phyloP scores from a whole-genome alignment of 2,329 filamentous ascomycete genomes.

The Aphanocladium album region DNA sequence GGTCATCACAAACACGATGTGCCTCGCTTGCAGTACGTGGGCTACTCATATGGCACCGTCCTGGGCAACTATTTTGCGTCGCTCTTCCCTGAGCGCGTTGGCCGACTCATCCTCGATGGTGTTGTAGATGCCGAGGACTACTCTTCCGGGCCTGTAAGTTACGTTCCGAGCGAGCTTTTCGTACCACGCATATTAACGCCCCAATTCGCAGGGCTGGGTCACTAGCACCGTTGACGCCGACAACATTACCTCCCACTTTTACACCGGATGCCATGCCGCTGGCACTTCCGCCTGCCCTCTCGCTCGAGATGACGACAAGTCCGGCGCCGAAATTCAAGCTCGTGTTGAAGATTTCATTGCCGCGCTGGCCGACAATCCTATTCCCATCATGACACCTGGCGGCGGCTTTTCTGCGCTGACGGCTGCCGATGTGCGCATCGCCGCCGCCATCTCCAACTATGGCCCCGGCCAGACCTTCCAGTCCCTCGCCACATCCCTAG shows the following conservation, averaged over 20 bases:
- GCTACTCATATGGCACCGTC: slow-evolving; percentile 33
- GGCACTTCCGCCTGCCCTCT: slow-evolving; percentile 21
- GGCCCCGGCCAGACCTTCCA: slow-evolving; percentile 18
- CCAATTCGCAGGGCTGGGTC: slow-evolving; percentile 23
- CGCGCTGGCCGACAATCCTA: slow-evolving; percentile 20
- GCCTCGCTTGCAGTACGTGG: slow-evolving; percentile 35
- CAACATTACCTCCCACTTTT: slow-evolving; percentile 24
- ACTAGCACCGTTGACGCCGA: slow-evolving; percentile 28
- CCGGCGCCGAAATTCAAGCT: slow-evolving; percentile 19
- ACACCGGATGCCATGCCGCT: slow-evolving; percentile 23
- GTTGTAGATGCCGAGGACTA: slow-evolving; percentile 25
- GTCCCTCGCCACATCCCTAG: slow-evolving; percentile 17
- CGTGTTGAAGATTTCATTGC: slow-evolving; percentile 24
- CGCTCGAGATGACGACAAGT: slow-evolving; percentile 17
- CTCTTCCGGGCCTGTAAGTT: slow-evolving; percentile 18
- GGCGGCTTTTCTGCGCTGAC: slow-evolving; percentile 21
- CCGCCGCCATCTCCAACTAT: slow-evolving; percentile 24
- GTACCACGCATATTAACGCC: too few relatives aligned
- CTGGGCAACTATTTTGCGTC: slow-evolving; percentile 18
- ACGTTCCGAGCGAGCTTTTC: too few relatives aligned
- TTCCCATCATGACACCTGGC: slow-evolving; percentile 17
- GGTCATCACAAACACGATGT: not conserved
- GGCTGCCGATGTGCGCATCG: slow-evolving; percentile 19
- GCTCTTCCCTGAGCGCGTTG: slow-evolving; percentile 22
- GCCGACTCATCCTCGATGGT: slow-evolving; percentile 29